phyloP scores from a whole-genome alignment of 192 early-diverging fungal genomes.

The Anaeromyces robustus region DNA sequence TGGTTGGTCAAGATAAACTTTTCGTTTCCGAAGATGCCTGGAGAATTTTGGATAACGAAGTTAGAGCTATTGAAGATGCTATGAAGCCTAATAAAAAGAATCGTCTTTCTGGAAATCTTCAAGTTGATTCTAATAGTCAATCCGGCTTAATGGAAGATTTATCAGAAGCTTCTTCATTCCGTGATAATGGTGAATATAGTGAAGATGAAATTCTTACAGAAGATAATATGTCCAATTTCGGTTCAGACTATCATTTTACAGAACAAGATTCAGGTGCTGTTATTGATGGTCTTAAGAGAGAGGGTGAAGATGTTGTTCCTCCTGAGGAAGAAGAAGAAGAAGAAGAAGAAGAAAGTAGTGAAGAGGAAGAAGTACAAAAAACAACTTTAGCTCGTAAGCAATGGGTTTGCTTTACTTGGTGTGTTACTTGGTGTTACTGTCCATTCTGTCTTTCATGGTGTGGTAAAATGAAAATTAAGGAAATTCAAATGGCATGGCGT shows the following conservation, averaged over 20 bases:
- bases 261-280: not conserved
- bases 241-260: not conserved
- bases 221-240: not conserved
- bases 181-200: not conserved
- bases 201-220: not conserved
- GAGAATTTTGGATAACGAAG: not conserved
- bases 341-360: slow-evolving; percentile 14
- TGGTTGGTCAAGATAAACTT: not conserved
- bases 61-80: not conserved
- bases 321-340: slow-evolving; percentile 13
- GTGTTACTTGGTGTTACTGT: slow-evolving; percentile 71
- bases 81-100: not conserved
- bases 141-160: not conserved
- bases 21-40: not conserved
- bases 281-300: not conserved
- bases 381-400: slow-evolving; percentile 22
- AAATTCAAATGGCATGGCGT: slow-evolving; percentile 89
- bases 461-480: slow-evolving; percentile 68
- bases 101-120: not conserved
- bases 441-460: slow-evolving; percentile 30
- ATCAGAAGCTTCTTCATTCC: not conserved
- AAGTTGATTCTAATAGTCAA: not conserved
- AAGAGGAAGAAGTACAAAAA: slow-evolving; percentile 26
- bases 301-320: not conserved
- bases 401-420: slow-evolving; percentile 68